A percentile compares a stretch with the other conserved stretches of the same genome.
Evolutionary conservation across 1,139 yeast species (phyloP).

Genomic region (Magnusiomyces tetraspermus): DNA sequence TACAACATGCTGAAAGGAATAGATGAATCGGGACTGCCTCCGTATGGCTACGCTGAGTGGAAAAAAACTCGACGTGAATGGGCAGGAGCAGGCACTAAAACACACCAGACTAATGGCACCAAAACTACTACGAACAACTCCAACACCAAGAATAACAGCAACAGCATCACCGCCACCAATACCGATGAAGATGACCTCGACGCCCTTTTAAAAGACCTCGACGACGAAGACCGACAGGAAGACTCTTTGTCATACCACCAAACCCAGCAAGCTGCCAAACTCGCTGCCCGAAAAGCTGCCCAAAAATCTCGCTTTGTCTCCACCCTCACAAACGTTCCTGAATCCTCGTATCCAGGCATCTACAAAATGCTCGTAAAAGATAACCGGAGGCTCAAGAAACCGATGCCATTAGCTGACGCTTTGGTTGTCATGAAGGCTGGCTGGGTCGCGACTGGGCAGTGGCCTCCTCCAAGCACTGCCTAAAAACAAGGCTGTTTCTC

Average conservation of each 20-base stretch:
- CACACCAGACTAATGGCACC: too few species aligned
- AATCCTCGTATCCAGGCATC: constrained; percentile 31
- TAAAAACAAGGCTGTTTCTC: too few species aligned
- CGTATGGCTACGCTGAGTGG: constrained; percentile 27
- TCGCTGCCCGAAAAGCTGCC: not conserved
- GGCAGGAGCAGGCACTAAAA: constrained; percentile 15
- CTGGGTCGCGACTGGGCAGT: constrained; percentile 43
- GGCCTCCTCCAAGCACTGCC: constrained; percentile 31
- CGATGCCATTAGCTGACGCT: constrained; percentile 45
- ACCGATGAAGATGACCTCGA: not conserved
- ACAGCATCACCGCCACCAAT: not conserved
- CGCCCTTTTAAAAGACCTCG: not conserved
- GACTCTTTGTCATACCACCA: too few species aligned
- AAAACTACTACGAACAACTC: too few species aligned
- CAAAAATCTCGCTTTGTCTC: not conserved
- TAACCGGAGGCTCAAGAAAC: constrained; percentile 42
- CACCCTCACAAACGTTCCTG: constrained; percentile 23
- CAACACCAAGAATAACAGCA: too few species aligned
- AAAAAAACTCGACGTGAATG: constrained; percentile 24
- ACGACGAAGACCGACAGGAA: not conserved
- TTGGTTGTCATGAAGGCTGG: constrained; percentile 48
- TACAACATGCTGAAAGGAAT: not conserved
- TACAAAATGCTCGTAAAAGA: constrained; percentile 45
- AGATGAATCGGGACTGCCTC: constrained; percentile 9
- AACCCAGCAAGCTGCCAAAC: not conserved